phyloP scores from a whole-genome alignment of 2,329 filamentous ascomycete genomes.

The Colletotrichum cordylinicola region DNA sequence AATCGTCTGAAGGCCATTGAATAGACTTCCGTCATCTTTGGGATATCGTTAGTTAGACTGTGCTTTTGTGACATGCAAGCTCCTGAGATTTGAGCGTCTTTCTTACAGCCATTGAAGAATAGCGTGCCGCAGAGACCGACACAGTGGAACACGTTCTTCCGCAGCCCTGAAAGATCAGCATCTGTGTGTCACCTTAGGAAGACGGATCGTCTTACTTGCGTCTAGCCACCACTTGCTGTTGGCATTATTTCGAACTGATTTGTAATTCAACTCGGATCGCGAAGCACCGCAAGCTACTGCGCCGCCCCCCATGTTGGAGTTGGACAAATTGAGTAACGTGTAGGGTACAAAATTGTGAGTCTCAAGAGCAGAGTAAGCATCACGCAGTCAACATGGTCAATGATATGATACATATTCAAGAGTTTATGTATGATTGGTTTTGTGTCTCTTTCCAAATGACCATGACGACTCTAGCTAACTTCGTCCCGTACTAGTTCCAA shows the following conservation, averaged over 20 bases:
- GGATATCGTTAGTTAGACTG: background rate
- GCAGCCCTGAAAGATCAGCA: background rate
- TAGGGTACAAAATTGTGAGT: rapidly evolving
- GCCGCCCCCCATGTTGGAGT: background rate
- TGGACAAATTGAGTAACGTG: background rate
- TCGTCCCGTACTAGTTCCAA: background rate
- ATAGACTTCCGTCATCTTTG: background rate
- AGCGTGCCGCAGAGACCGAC: background rate
- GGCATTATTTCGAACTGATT: background rate
- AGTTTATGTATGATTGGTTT: background rate
- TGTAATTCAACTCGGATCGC: background rate
- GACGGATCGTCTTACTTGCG: background rate
- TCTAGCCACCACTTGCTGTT: background rate
- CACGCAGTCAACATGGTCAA: background rate
- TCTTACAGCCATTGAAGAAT: background rate
- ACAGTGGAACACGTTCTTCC: background rate
- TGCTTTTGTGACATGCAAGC: background rate
- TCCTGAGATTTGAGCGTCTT: background rate
- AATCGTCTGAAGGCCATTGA: background rate
- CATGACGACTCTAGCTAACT: background rate
- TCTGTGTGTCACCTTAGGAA: background rate
- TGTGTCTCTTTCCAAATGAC: background rate
- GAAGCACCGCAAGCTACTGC: background rate
- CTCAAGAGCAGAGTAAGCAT: background rate
- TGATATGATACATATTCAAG: background rate